Base-by-base conservation (phyloP, 148 eudicot genomes). In the Amaranthus cruentus region DNA sequence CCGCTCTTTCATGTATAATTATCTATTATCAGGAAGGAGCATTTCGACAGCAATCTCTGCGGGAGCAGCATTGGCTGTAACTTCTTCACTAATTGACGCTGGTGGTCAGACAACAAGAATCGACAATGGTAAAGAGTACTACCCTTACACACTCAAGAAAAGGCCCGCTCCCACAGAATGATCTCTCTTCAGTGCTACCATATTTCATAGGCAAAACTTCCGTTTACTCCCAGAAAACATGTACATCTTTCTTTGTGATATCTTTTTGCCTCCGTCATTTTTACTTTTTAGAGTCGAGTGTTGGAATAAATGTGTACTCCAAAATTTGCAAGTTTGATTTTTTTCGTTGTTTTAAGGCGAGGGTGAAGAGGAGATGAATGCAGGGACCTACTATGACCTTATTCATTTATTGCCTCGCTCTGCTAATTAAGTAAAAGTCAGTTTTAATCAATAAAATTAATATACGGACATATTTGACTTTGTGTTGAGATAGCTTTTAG, bases 31-130 rank as follows among this genome's bases (percentile, higher is more conserved):
- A 93, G 98, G 84, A 21, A 89, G 80, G 87, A 88, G 88, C 87
- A 89, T 93, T 50, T 53, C 89, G 15, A 76, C 95, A 61, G 98
- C 91, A 53, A 49, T 91, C 57, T 86, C 92, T 68, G 95, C 97
- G 9, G 98, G 97, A 78, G 91, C 95, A 43, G 92, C 95, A 55
- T 80, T 91, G 56, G 98, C 98, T n/a, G 87, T 82, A 12, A 89
- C 94, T 70, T 93, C 95, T 38, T 81, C 92, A 21, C 13, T 88
- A 72, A 86, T 93, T 49, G 96, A 91, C 59, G 84, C 76, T 21
- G 95, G 93, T 62, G 97, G 92, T 55, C 90, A 89, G 80, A 89
- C 92, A 75, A 88, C 91, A 6, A 89, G 92, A 83, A 77, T 83
- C 0, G 97, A 93, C 77, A 87, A 53, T n/a, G 96, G 92, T 15